Percentiles rank a stretch among this genome's conserved stretches.
Conservation (phyloP, 345 rosid genomes). For the Linum tenue region DNA sequence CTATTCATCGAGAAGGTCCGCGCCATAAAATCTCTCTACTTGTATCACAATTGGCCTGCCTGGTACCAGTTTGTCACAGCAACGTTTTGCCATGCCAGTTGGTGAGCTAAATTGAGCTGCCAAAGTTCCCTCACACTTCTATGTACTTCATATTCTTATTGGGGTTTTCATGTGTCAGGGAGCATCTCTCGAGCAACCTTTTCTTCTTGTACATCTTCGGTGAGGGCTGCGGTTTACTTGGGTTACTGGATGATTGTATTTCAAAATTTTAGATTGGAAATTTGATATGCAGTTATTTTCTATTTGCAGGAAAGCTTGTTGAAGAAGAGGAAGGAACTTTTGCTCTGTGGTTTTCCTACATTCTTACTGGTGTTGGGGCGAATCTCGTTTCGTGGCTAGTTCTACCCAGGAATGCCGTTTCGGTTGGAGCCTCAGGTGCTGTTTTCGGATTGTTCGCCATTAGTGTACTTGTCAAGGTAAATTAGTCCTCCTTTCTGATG, state of each 20-base stretch:
- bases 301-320: conserved; percentile 68
- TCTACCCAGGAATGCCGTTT: conserved; percentile 80
- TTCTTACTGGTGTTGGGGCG: conserved; percentile 81
- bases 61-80: conserved; percentile 94
- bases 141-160: conserved; percentile 2
- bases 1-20: conserved; percentile 31
- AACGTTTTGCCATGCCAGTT: conserved; percentile 85
- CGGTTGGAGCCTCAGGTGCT: conserved; percentile 92
- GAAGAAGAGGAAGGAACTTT: conserved; percentile 92
- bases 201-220: conserved; percentile 94
- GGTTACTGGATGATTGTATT: neutral
- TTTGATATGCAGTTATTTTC: conserved; percentile 6
- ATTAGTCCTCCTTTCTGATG: neutral
- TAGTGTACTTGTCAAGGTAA: conserved; percentile 81
- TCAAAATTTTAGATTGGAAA: conserved; percentile 12
- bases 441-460: conserved; percentile 88
- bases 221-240: conserved; percentile 29
- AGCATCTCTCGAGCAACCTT: conserved; percentile 93
- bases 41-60: conserved; percentile 68
- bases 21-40: conserved; percentile 50
- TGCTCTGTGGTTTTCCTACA: conserved; percentile 69
- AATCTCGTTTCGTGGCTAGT: conserved; percentile 89
- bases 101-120: conserved; percentile 40
- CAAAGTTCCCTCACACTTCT: neutral
- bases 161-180: conserved; percentile 41